A percentile compares a stretch with the other conserved stretches of the same genome.
Evolutionary conservation across 106 monocot genomes (phyloP).

Genomic region (Allium sativum): DNA sequence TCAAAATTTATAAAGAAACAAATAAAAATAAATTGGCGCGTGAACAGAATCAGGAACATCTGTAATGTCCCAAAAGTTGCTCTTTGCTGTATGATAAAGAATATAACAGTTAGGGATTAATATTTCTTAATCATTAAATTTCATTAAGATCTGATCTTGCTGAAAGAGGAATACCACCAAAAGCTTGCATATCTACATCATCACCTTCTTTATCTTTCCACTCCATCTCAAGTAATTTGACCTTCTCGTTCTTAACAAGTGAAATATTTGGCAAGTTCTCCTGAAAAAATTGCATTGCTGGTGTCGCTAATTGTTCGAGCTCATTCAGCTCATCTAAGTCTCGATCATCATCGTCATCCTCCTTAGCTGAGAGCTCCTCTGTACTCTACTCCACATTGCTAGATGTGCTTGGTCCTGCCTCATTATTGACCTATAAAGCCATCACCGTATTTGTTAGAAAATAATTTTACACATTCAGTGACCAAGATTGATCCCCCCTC

Average conservation of each 20-base stretch:
- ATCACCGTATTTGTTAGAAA: too few species aligned
- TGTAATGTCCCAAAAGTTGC: constrained; percentile 26
- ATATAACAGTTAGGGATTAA: not conserved
- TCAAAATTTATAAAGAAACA: not conserved
- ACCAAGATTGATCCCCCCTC: too few species aligned
- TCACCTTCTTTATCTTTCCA: constrained; percentile 18
- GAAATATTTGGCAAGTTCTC: constrained; percentile 55
- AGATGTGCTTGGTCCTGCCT: too few species aligned
- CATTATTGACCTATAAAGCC: too few species aligned
- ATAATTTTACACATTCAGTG: too few species aligned
- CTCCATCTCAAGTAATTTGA: constrained; percentile 35
- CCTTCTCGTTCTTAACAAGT: constrained; percentile 29
- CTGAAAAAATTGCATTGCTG: constrained; percentile 42
- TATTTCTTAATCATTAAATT: not conserved
- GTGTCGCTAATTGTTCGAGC: constrained; percentile 45
- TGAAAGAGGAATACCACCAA: constrained; percentile 26
- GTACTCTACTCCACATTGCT: too few species aligned
- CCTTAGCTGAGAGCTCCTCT: too few species aligned
- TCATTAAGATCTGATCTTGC: constrained; percentile 29
- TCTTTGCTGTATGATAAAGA: constrained; percentile 36
- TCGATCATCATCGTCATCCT: too few species aligned
- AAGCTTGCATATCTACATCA: constrained; percentile 13
- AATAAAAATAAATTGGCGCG: not conserved
- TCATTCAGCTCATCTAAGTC: too few species aligned
- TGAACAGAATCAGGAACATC: constrained; percentile 43